Base-by-base conservation (phyloP, 2,329 filamentous ascomycete genomes). In the Apiospora malaysiana region DNA sequence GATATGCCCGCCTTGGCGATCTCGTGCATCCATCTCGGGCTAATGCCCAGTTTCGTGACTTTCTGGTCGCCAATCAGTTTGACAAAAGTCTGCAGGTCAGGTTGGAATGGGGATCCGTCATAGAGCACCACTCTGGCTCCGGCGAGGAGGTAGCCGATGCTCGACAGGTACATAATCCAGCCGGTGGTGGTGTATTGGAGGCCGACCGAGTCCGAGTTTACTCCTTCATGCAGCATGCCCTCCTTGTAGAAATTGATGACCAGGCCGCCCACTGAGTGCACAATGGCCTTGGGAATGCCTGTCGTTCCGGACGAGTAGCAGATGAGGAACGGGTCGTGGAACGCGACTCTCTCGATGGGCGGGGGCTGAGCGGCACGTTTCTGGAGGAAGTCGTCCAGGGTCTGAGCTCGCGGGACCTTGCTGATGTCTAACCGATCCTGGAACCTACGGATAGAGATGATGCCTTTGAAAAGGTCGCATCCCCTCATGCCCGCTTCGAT, bases 111-210 rank as follows among this genome's bases (percentile, higher is more conserved):
- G 10, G 91, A 94, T 4, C 94, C 94, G 77, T 97, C 94, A 78
- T 97, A 97, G n/a, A 95, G 83, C 1, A 97, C 81, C 1, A 87
- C 84, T 7, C 89, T 85, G 0, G 85, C 85, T 9, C 93, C 93
- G 49, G 85, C 82, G 0, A 92, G 75, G 9, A 95, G 83, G 4
- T 85, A 83, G 25, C 85, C 84, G 0, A 93, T 83, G 47, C 86
- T 88, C 2, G 85, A 82, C 10, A 94, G 83, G 78, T 95, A 96
- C 94, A 97, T 97, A 81, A 97, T 96, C 94, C 94, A 97, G 0
- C 93, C 92, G 0, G 92, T 94, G 0, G 90, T 92, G 0, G 90
- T 89, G 77, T 87, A 89, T 78, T 90, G 87, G 71, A 90, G 74
- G 0, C 80, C 77, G 1, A 88, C 83, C 59, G 81, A 82, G n/a